These are phyloP conservation scores for Talaromyces verruculosus DNA, from an alignment of 2,329 filamentous ascomycete genomes.

Conservation along the genomic window DNA sequence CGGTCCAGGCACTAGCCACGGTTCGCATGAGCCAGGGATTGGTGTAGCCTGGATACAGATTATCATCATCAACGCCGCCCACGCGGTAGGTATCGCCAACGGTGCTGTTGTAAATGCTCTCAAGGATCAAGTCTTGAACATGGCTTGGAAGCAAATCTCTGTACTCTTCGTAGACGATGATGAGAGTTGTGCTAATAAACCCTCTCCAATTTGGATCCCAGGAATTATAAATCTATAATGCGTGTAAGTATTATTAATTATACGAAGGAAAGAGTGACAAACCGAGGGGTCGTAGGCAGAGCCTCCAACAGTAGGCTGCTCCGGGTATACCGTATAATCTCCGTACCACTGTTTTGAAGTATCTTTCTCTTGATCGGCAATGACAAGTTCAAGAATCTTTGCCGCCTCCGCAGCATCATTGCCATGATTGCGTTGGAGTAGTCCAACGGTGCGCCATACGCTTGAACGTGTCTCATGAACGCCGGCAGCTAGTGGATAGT, in stretches of 20 bases:
- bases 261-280: not conserved
- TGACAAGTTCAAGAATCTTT: constrained; percentile 57
- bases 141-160: constrained; percentile 46
- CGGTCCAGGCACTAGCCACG: constrained; percentile 60
- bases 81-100: constrained; percentile 63
- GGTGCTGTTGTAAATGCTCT: constrained; percentile 57
- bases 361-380: constrained; percentile 55
- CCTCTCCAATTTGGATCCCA: constrained; percentile 67
- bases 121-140: constrained; percentile 50
- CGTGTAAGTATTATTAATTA: not conserved
- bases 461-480: constrained; percentile 59
- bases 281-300: constrained; percentile 48
- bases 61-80: constrained; percentile 60
- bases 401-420: constrained; percentile 53
- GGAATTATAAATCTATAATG: constrained; percentile 52
- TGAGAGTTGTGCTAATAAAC: constrained; percentile 60
- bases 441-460: constrained; percentile 60
- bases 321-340: constrained; percentile 31
- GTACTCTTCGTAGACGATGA: constrained; percentile 61
- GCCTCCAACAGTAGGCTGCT: constrained; percentile 59
- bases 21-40: constrained; percentile 64
- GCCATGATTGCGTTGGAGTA: constrained; percentile 56
- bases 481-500: constrained; percentile 43
- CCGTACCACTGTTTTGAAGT: constrained; percentile 55
- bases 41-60: constrained; percentile 62